phyloP scores from a whole-genome alignment of 257 asterid species.

The Salvia splendens region DNA sequence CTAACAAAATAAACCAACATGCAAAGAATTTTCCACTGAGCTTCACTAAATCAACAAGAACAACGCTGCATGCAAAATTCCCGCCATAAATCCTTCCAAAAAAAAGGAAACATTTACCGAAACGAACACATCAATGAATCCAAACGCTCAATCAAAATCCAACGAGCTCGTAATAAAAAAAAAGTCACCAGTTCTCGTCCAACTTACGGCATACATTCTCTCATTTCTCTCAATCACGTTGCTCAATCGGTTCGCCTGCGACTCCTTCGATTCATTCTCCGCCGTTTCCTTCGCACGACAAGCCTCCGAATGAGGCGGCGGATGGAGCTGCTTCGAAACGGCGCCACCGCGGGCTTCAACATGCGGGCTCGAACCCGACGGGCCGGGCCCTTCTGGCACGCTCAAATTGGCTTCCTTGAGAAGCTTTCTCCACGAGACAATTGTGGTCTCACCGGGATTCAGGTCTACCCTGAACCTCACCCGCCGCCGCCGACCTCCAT shows the following conservation, averaged over 20 bases:
- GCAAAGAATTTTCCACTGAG: not conserved
- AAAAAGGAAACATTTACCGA: slow-evolving; percentile 4
- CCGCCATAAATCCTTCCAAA: slow-evolving; percentile 23
- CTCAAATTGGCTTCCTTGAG: slow-evolving; percentile 56
- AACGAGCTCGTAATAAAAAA: slow-evolving; percentile 9
- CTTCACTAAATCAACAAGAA: slow-evolving; percentile 4
- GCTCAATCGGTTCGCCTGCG: slow-evolving; percentile 63
- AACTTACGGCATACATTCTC: slow-evolving; percentile 80
- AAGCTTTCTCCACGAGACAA: slow-evolving; percentile 93
- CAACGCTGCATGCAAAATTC: slow-evolving; percentile 15
- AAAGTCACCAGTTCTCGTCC: slow-evolving; percentile 3
- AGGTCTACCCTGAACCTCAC: slow-evolving; percentile 71
- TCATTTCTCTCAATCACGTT: slow-evolving; percentile 85
- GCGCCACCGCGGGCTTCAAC: slow-evolving; percentile 16
- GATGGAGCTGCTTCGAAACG: slow-evolving; percentile 34
- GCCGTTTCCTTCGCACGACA: slow-evolving; percentile 36
- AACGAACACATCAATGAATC: not conserved
- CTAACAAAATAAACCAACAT: slow-evolving; percentile 7
- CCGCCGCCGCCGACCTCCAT: slow-evolving; percentile 56
- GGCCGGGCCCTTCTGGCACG: slow-evolving; percentile 37
- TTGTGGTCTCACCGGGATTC: slow-evolving; percentile 80
- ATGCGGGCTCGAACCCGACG: slow-evolving; percentile 31
- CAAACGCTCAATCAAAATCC: slow-evolving; percentile 3
- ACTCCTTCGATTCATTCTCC: slow-evolving; percentile 49
- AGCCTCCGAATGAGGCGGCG: slow-evolving; percentile 30